Evolutionary conservation across 2,329 filamentous ascomycete species (phyloP).

Genomic region (Xylariaceae sp.): DNA sequence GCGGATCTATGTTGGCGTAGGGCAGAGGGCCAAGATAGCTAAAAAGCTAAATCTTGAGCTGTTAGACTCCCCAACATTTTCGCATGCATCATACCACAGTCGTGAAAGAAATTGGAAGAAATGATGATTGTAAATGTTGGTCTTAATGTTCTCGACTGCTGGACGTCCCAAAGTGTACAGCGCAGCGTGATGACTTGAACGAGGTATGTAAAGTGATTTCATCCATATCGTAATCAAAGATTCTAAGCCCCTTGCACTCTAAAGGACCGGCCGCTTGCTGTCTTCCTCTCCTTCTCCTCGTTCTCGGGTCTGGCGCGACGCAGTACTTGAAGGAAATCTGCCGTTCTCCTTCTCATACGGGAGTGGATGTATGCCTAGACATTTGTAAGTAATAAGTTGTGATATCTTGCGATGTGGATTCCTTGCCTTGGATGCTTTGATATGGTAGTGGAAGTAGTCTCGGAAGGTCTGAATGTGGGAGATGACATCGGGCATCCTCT

Average conservation of each 20-base stretch:
- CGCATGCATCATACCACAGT: no score
- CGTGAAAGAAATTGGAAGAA: no score
- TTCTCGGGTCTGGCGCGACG: slow-evolving; percentile 91
- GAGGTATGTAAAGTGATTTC: no score
- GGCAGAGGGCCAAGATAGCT: no score
- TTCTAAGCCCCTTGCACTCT: slow-evolving; percentile 37
- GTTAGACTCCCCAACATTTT: no score
- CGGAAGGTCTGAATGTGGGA: slow-evolving; percentile 99
- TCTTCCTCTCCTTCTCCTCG: slow-evolving; percentile 97
- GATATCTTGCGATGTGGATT: background rate
- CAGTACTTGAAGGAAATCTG: slow-evolving; percentile 98
- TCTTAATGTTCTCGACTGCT: no score
- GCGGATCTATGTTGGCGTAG: no score
- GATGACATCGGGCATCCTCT: slow-evolving; percentile 91
- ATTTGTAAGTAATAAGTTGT: slow-evolving; percentile 7
- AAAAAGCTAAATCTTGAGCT: no score
- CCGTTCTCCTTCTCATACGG: slow-evolving; percentile 93
- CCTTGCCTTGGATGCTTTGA: slow-evolving; percentile 88
- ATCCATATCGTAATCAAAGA: no score
- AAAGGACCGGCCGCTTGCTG: slow-evolving; percentile 93
- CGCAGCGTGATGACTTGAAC: no score
- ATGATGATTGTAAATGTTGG: no score
- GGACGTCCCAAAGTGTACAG: no score
- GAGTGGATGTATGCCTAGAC: slow-evolving; percentile 89
- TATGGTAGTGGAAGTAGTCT: slow-evolving; percentile 99